Evolutionary conservation across 768 basidiomycete genomes (phyloP).

Genomic region (Phaeotremella fagi): DNA sequence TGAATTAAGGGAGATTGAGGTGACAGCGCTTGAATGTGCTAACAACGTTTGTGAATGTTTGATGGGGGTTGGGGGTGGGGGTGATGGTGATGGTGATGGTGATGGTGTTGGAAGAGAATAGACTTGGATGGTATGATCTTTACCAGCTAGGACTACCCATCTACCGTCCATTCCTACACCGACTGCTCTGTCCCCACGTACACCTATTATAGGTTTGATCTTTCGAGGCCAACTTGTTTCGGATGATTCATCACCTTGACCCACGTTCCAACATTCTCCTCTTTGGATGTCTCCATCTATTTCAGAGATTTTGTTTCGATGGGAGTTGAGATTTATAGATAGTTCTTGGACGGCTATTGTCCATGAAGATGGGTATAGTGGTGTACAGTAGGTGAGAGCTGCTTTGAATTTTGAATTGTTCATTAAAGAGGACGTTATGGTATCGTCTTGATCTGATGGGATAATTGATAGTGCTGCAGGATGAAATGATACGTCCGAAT

Average conservation of each 20-base stretch:
- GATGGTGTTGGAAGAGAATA: conserved; percentile 34
- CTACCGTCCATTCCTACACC: conserved; percentile 42
- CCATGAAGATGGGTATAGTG: conserved; percentile 46
- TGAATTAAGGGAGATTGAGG: conserved; percentile 30
- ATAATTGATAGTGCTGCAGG: conserved; percentile 42
- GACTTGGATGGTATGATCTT: conserved; percentile 46
- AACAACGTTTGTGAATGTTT: conserved; percentile 42
- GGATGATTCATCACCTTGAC: conserved; percentile 4
- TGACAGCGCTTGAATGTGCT: conserved; percentile 40
- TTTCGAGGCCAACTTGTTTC: conserved; percentile 33
- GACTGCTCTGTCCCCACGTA: conserved; percentile 31
- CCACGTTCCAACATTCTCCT: conserved; percentile 18
- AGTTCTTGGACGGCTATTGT: conserved; percentile 46
- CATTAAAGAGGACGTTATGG: not conserved
- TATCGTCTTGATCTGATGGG: conserved; percentile 5
- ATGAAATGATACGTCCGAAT: conserved; percentile 45
- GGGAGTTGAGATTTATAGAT: conserved; percentile 15
- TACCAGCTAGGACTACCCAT: conserved; percentile 45
- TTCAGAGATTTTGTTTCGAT: not conserved
- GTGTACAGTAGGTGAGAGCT: conserved; percentile 42
- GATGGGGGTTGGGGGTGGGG: conserved; percentile 11
- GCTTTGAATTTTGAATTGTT: conserved; percentile 17
- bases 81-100: conserved; percentile 12
- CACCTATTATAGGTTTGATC: conserved; percentile 35
- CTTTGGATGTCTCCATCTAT: conserved; percentile 16